phyloP scores from a whole-genome alignment of 2,329 filamentous ascomycete genomes.

The Talaromyces rugulosus region DNA sequence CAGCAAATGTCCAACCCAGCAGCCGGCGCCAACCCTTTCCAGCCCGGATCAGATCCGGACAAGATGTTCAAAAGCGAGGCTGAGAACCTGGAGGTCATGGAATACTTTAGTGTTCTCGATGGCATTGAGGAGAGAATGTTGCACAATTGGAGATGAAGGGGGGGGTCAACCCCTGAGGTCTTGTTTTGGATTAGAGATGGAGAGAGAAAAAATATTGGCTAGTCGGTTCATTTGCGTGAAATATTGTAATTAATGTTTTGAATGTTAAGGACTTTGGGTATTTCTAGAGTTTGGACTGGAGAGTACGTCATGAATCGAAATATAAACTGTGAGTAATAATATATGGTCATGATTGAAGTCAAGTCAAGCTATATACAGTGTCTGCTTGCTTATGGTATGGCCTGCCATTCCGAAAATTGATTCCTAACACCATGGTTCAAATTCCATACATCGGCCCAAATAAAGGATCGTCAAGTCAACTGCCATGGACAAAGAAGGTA shows the following conservation, averaged over 20 bases:
- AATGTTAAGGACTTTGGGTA: not conserved
- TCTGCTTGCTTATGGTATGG: not conserved
- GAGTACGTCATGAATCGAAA: not conserved
- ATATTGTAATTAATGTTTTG: not conserved
- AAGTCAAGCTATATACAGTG: not conserved
- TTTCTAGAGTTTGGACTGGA: not conserved
- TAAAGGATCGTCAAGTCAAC: not conserved
- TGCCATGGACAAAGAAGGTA: not conserved
- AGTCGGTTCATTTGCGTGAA: not conserved
- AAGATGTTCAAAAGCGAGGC: slow-evolving; percentile 91
- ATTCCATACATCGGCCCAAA: not conserved
- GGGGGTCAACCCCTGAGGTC: not conserved
- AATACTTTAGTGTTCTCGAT: slow-evolving; percentile 88
- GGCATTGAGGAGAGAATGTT: slow-evolving; percentile 82
- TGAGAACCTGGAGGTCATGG: slow-evolving; percentile 91
- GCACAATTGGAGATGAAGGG: slow-evolving; percentile 36
- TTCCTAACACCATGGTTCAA: not conserved
- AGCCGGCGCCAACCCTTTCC: slow-evolving; percentile 68
- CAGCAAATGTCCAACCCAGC: slow-evolving; percentile 78
- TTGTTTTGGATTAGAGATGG: not conserved
- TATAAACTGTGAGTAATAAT: not conserved
- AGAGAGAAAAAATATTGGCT: not conserved
- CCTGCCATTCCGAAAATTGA: not conserved
- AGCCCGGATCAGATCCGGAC: slow-evolving; percentile 87
- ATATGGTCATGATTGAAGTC: not conserved